These are phyloP conservation scores for Aegilops longissima DNA, from an alignment of 176 grass and related monocot genomes.

Conservation along the genomic window DNA sequence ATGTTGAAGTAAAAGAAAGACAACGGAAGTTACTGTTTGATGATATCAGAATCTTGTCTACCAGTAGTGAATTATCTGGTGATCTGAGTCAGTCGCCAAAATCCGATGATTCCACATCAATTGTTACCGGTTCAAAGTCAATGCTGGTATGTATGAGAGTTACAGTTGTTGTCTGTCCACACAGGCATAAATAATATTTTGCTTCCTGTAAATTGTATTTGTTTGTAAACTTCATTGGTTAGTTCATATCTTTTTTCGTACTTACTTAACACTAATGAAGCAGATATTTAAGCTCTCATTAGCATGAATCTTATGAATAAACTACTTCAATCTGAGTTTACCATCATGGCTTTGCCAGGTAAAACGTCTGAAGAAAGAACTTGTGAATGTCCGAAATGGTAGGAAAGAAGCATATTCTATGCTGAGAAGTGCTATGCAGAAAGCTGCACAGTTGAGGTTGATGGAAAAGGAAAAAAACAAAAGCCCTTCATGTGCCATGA, in stretches of 20 bases:
- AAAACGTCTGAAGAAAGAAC: constrained; percentile 78
- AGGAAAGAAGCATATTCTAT: constrained; percentile 81
- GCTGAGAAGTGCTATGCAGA: constrained; percentile 75
- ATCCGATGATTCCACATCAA: constrained; percentile 57
- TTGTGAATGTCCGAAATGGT: constrained; percentile 48
- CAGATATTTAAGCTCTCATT: constrained; percentile 15
- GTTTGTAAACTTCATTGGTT: constrained; percentile 5
- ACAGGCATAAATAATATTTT: constrained; percentile 7
- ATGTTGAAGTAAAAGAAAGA: constrained; percentile 78
- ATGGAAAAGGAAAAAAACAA: constrained; percentile 98
- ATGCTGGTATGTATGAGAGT: constrained; percentile 63
- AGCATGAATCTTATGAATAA: constrained; percentile 17
- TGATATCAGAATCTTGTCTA: constrained; percentile 72
- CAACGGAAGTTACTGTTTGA: constrained; percentile 76
- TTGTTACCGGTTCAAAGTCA: constrained; percentile 60
- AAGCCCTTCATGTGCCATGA: constrained; percentile 97
- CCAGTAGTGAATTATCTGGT: constrained; percentile 43
- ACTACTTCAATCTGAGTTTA: constrained; percentile 7
- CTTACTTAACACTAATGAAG: constrained; percentile 10
- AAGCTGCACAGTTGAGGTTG: constrained; percentile 76
- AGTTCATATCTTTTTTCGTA: constrained; percentile 12
- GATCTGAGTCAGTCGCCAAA: constrained; percentile 48
- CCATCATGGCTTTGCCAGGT: constrained; percentile 56
- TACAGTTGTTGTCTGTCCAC: constrained; percentile 24
- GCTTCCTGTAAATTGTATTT: constrained; percentile 21